Base-by-base conservation (phyloP, 768 basidiomycete genomes). In the Suillus alpinus region DNA sequence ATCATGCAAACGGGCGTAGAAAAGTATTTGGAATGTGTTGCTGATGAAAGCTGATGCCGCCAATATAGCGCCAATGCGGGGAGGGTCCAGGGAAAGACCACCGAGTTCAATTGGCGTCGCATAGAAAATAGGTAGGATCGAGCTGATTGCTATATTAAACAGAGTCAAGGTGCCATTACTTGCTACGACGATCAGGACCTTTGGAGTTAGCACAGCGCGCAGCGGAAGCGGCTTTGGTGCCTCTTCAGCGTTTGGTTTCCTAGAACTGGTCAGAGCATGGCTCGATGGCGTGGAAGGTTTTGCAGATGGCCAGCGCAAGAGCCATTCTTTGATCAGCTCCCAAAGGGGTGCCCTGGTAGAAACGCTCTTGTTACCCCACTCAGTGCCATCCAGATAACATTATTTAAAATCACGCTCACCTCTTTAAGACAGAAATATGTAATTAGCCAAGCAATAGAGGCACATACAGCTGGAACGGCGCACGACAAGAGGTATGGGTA, bases 401-500 rank as follows among this genome's bases (percentile, higher is more conserved):
- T 1, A n/a, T 36, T 36, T 8, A 36, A 36, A 36, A 36, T 36
- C 9, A 36, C 6, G 56, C 57, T 6, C 4, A 81, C 81, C 77
- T 90, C 89, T 63, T 81, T 80, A 44, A 91, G 71, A 67, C 78
- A 85, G 9, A 83, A 43, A 46, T 78, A 70, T 0, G 81, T 77
- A 6, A 86, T 69, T 12, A 83, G 40, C 78, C 81, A 84, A 8
- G 81, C 82, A 12, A 85, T 6, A 7, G 74, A 69, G 0, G 85
- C 76, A 66, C 86, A 80, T 2, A 80, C 81, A 0, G 86, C 87
- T 2, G 86, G 76, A 16, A 88, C 80, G 14, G 86, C 79, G 65
- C 88, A 90, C 0, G 89, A 83, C 18, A 91, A 77, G 68, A 90
- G 88, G 72, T 92, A 92, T 0, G 90, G 89, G 70, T 86, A 87